Evolutionary conservation across 345 rosid genomes (phyloP), one percentile per base, ranked within the genome.

Genomic region (Heritiera fomes): DNA sequence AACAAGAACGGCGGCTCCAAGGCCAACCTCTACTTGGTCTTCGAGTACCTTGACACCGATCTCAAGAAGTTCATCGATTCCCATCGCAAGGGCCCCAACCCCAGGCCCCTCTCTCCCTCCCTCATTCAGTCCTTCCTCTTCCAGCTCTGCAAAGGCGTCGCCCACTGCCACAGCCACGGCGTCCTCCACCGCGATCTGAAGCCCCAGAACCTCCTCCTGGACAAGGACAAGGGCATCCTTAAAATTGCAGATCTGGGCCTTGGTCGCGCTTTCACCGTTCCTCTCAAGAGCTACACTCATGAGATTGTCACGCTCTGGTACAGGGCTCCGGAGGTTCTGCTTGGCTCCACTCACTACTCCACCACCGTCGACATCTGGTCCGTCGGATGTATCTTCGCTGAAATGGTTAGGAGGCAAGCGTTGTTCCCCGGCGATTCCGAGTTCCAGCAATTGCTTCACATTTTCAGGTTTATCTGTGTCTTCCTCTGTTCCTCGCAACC

Each of bases 281-380:
- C 98, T 73, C 88, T 94, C 18, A 94, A 94, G 89, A 84, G 91
- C 23, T 94, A 91, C 45, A 43, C 45, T 6, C 45, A 43, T 41
- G 98, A 94, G 92, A 90, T 90, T 13, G 97, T 94, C 28, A 93
- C 95, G 45, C 98, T 94, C 71, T 94, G 98, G 98, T 93, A 94
- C 70, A 79, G 97, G 66, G 96, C 98, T 61, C 97, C 98, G 1
- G 98, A 94, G 83, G 97, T 93, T 60, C 85, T 94, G 76, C 92
- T 43, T 43, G 45, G 45, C 6, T 6, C 45, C 8, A 43, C 45
- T 43, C 45, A 43, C 45, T 43, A 43, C 8, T 43, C 45, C 45
- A 43, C 45, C 45, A 8, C 45, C 45, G 45, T 43, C 45, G 45
- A 43, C 45, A 43, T 43, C 7, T 43, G 45, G 45, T 43, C 45